Evolutionary conservation across 2,329 filamentous ascomycete genomes (phyloP), one percentile per base, ranked within the genome.

Genomic region (Graphiopsis chlorocephala): DNA sequence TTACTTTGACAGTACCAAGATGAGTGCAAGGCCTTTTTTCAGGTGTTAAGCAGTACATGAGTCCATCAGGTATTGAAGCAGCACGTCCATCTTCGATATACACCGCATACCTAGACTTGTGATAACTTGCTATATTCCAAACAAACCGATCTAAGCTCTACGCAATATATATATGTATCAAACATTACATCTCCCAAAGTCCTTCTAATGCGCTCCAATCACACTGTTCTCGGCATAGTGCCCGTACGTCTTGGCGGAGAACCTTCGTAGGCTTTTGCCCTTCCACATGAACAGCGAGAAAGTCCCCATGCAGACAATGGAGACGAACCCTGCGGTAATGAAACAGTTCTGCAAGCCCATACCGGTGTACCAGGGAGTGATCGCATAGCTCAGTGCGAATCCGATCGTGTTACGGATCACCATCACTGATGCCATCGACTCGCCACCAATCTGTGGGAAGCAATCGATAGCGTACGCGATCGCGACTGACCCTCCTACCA

Each of bases 301-400:
- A 10, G 67, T 71, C 6, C 63, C 52, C 67, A 69, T 68, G 52
- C 68, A 69, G 11, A 59, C 63, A 29, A 69, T 15, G 14, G 66
- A 63, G 20, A 68, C 66, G 25, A 68, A 63, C 1, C 62, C 47
- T 50, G 50, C 61, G 47, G 35, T 53, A 14, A 66, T 63, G 65
- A 81, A 81, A 33, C 76, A 78, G 62, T 80, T 77, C 63, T 78
- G 76, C 28, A 78, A 71, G 1, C 79, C 79, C 72, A 81, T 75
- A 29, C 74, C 72, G 0, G 71, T 15, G 3, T 81, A 70, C 79
- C 80, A 81, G 1, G 80, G 80, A 4, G 79, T 81, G 63, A 81
- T 71, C 28, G 83, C 83, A 70, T 86, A 85, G 29, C 64, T 67
- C 53, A 82, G 78, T 0, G 78, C 81, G 68, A 82, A 83, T 0